Base-by-base conservation (phyloP, 192 early-diverging fungal species). In the Cetraspora pellucida region DNA sequence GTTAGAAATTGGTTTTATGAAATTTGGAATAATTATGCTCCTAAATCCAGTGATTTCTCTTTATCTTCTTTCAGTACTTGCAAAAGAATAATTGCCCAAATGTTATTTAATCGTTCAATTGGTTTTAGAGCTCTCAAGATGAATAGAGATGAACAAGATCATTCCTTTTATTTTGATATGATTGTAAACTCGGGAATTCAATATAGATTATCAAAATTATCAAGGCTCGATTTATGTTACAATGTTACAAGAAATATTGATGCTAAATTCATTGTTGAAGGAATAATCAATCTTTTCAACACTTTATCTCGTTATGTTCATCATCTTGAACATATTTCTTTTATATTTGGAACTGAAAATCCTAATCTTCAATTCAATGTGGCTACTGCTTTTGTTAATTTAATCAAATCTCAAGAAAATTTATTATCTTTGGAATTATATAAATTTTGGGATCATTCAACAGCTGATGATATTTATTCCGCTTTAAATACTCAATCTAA, bases 1-100 rank as follows among this genome's bases (percentile, higher is more conserved):
- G 57, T 58, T 58, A 58, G 25, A 58, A 58, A 58, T 58, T 58
- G 21, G 25, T n/a, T 58, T 58, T n/a, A 25, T n/a, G 25, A n/a
- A 23, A 25, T 23, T 23, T 1, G 25, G 57, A n/a, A n/a, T 10
- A 58, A 58, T 10, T 11, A 58, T n/a, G 25, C 3, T 2, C n/a
- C n/a, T 7, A 9, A 0, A 10, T n/a, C n/a, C 5, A 58, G 25
- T 58, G 11, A 21, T 10, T 23, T 58, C 21, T 11, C 57, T 58
- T 58, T 58, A n/a, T 58, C n/a, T 21, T 11, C 6, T 25, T 58
- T 58, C 21, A 3, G 57, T 37, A 37, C 7, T 37, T 37, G 37
- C 7, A 37, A 37, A 37, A 37, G 37, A 37, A 37, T 37, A 37
- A 37, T 37, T 37, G 37, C 4, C 7, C 37, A 37, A 6, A 37